These are phyloP conservation scores for Puccinia hordei DNA, from an alignment of 1,284 basidiomycete genomes.

Conservation along the genomic window DNA sequence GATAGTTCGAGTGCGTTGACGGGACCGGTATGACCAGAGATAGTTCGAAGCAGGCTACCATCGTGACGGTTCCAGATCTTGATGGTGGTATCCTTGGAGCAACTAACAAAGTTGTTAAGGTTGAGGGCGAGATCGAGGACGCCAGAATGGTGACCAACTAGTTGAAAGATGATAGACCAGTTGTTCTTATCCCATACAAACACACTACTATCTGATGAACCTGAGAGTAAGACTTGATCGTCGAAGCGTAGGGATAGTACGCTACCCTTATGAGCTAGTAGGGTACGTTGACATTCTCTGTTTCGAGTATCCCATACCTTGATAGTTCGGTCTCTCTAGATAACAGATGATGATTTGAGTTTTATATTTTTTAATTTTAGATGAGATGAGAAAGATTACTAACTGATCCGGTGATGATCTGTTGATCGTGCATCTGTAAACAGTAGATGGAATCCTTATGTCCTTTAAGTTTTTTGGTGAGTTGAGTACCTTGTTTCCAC, in stretches of 20 bases:
- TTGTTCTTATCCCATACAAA: conserved; percentile 69
- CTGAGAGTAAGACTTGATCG: conserved; percentile 73
- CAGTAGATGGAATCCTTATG: conserved; percentile 68
- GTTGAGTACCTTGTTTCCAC: conserved; percentile 66
- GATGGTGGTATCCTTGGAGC: conserved; percentile 75
- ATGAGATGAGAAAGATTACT: conserved; percentile 31
- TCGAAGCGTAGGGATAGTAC: conserved; percentile 80
- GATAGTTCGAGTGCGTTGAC: conserved; percentile 71
- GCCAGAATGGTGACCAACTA: conserved; percentile 73
- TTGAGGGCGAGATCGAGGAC: conserved; percentile 79
- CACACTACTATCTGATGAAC: conserved; percentile 76
- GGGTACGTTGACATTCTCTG: conserved; percentile 68
- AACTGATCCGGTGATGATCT: conserved; percentile 73
- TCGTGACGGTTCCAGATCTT: conserved; percentile 75
- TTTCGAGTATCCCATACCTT: conserved; percentile 74
- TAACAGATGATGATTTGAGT: background rate
- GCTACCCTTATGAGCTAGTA: conserved; percentile 72
- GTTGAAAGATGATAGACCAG: conserved; percentile 60
- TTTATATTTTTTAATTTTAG: too few species aligned
- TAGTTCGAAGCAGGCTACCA: conserved; percentile 66
- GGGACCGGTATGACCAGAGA: conserved; percentile 80
- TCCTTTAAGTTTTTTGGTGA: conserved; percentile 59
- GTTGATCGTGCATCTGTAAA: conserved; percentile 72
- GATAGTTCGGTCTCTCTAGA: conserved; percentile 61
- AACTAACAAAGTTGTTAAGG: conserved; percentile 77